Percentiles rank a stretch among this genome's conserved stretches.
Conservation (phyloP, 495 filamentous ascomycete species). For the Penicillium nucicola region DNA sequence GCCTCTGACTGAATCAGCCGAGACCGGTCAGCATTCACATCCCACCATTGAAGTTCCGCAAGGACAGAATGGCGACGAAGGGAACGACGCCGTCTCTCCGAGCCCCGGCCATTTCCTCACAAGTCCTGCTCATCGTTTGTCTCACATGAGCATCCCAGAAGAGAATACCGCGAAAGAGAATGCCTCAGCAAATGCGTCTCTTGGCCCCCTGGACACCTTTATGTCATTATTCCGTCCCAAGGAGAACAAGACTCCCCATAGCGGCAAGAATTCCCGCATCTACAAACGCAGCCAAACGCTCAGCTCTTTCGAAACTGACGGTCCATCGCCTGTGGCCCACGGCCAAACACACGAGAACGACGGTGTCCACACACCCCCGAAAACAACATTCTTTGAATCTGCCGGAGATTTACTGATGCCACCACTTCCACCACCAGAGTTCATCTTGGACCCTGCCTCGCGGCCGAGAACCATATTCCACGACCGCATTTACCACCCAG, state of each 20-base stretch:
- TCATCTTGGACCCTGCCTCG: conserved; percentile 74
- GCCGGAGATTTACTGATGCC: conserved; percentile 90
- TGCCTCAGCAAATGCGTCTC: conserved; percentile 15
- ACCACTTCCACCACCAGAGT: conserved; percentile 75
- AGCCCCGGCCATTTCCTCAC: conserved; percentile 19
- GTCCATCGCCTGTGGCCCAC: conserved; percentile 31
- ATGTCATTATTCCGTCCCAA: conserved; percentile 61
- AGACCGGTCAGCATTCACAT: conserved; percentile 1
- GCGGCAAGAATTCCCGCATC: conserved; percentile 61
- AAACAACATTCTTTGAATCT: conserved; percentile 90
- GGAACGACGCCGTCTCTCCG: conserved; percentile 13
- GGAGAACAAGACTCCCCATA: conserved; percentile 24
- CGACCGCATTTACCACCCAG: conserved; percentile 89
- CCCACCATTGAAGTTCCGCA: neutral
- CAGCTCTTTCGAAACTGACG: conserved; percentile 35
- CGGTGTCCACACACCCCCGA: conserved; percentile 67
- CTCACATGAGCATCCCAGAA: conserved; percentile 1
- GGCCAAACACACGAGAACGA: conserved; percentile 40
- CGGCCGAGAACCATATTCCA: conserved; percentile 95
- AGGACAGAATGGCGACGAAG: neutral
- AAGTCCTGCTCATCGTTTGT: neutral
- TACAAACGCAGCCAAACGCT: conserved; percentile 75
- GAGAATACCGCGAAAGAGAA: conserved; percentile 10
- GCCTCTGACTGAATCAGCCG: conserved; percentile 23
- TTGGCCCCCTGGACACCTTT: conserved; percentile 54